Base-by-base conservation (phyloP, 129 eudicot species). In the Pseudognaphalium luteoalbum region DNA sequence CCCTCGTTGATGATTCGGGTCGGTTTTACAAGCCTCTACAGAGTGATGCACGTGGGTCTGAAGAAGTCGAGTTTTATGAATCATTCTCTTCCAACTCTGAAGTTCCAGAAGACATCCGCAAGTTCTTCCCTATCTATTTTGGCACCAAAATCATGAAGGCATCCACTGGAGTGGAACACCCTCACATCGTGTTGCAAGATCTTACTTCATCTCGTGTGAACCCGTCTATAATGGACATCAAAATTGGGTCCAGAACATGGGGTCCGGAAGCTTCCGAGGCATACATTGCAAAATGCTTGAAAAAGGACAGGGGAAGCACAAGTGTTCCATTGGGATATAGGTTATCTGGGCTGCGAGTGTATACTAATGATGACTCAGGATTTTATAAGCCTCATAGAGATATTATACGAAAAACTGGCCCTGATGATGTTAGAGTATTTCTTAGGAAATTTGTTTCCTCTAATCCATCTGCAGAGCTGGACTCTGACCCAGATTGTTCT, bases 21-120 rank as follows among this genome's bases (percentile, higher is more conserved):
- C 91, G 81, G 41, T 94, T 91, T 66, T 94, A 88, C 91, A 94
- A 94, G 88, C 98, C 97, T 70, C 90, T 91, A 10, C 98, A 88
- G 78, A 77, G 87, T 10, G 91, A 80, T 72, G 81, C 75, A 56
- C 93, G 97, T 22, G 98, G 98, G 81, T 33, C 87, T 1, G 73
- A 76, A 52, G 97, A 94, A 79, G 87, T 84, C 28, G 75, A 84
- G 44, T 94, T 94, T 81, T 94, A 94, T 20, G 83, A 78, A 52
- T 72, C 92, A 5, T 84, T 94, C 70, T 78, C 86, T 71, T 82
- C 91, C 50, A 80, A 84, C 77, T 32, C 78, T 39, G 70, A 47
- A 42, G 76, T 94, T 29, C 93, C 97, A 0, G 84, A 75, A 51
- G 75, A 81, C 66, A 87, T 94, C 32, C 81, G 83, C 17, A 83